Base-by-base conservation (phyloP, 768 basidiomycete genomes). In the Grammothele lineata region DNA sequence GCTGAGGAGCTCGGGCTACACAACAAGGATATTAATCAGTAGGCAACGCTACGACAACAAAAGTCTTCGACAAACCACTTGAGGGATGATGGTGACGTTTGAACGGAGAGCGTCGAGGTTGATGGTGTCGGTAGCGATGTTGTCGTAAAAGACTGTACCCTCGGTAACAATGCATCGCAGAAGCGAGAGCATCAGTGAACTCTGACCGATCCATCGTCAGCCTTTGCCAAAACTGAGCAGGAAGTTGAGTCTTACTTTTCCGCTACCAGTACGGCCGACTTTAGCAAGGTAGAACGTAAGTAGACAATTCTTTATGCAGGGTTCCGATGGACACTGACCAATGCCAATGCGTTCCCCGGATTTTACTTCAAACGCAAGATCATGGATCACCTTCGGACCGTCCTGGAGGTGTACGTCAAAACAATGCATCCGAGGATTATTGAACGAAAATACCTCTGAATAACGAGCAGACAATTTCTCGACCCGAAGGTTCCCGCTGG, bases 241-340 rank as follows among this genome's bases (percentile, higher is more conserved):
- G 50, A 14, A 42, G 61, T 37, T 14, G 25, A 14, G 24, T 18
- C 14, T 18, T 41, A 68, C 69, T 64, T 75, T 75, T 36, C 80
- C 80, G 56, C 74, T 76, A 14, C 81, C 81, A 2, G 81, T 83
- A 17, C 80, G 63, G 3, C 81, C 81, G 26, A 82, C 78, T 75
- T 21, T n/a, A 35, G 8, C 3, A 5, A 14, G n/a, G 5, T 2
- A 34, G 22, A 26, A 40, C 2, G 23, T 41, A 7, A 26, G 36
- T 25, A 45, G 8, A 24, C 19, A 53, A 42, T 27, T 18, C n/a
- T 4, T 11, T n/a, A n/a, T n/a, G n/a, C n/a, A n/a, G n/a, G 18
- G 21, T 18, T 33, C 12, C 11, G 24, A 21, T 6, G 27, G 23
- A 17, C 15, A 57, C 72, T 44, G 33, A 72, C 74, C 75, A 43